Base-by-base conservation (phyloP, 768 basidiomycete species). In the Mycena rosella region DNA sequence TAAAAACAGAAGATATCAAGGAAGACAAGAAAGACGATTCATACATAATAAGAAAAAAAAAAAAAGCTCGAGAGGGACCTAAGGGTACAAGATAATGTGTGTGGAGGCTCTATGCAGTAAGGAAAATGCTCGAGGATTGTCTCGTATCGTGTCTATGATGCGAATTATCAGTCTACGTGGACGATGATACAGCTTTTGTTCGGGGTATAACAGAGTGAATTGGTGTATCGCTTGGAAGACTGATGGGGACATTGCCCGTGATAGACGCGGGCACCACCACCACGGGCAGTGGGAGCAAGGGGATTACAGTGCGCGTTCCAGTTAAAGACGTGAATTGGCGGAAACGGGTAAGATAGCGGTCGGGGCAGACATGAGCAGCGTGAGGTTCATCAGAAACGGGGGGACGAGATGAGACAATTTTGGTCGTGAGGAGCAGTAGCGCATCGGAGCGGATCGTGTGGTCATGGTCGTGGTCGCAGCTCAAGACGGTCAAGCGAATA, bases 91-190 rank as follows among this genome's bases (percentile, higher is more conserved):
- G 67, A 66, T 76, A 80, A 44, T 82, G 81, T 81, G 80, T 80
- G 88, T 86, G 87, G 87, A 88, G 88, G 89, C 88, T 90, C 88
- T 89, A 63, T 65, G 64, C 63, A 60, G 51, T 68, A n/a, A 9
- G 42, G 32, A 40, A 49, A 63, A 63, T 44, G 42, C 42, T 44
- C 20, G 60, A 11, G 51, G 70, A 87, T 65, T 68, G 63, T 70
- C 60, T 75, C 69, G 44, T 61, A 53, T 65, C 71, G 63, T 70
- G 66, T 76, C 72, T 75, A 77, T 72, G 68, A 68, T 73, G 70
- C 10, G 22, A 64, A 71, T 44, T 44, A 75, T 76, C 74, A 75
- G 73, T 76, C 73, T 74, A 77, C 40, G 40, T 14, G 13, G 73
- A 77, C 75, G 74, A 76, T 57, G 52, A 62, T 75, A 74, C 75